Percentiles rank a stretch among this genome's conserved stretches.
Conservation (phyloP, 2,329 filamentous ascomycete genomes). For the Chaetomiaceae sp. region DNA sequence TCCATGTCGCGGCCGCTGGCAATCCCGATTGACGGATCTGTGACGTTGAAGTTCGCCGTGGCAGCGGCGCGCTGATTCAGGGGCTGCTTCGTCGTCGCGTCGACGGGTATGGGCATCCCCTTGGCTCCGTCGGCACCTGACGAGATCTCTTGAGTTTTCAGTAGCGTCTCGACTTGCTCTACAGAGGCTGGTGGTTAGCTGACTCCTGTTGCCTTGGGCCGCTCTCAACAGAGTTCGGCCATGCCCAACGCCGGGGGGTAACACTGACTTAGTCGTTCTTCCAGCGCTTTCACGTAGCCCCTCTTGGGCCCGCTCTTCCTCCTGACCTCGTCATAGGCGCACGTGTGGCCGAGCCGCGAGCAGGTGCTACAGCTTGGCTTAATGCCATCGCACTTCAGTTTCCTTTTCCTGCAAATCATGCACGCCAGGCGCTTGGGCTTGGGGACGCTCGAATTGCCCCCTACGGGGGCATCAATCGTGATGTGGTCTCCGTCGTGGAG, state of each 20-base stretch:
- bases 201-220: too few relatives aligned
- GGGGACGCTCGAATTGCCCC: constrained; percentile 55
- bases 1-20: constrained; percentile 47
- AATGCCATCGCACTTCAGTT: constrained; percentile 82
- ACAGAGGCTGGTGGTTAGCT: constrained; percentile 16
- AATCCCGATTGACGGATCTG: constrained; percentile 46
- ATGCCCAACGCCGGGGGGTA: not conserved
- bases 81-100: constrained; percentile 27
- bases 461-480: constrained; percentile 12
- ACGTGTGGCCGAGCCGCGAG: constrained; percentile 77
- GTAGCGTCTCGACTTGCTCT: constrained; percentile 90
- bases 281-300: constrained; percentile 89
- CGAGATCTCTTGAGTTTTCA: constrained; percentile 69
- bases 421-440: constrained; percentile 93
- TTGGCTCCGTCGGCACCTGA: constrained; percentile 35
- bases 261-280: constrained; percentile 85
- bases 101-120: constrained; percentile 32
- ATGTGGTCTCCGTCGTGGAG: constrained; percentile 14
- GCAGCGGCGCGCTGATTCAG: constrained; percentile 32
- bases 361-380: constrained; percentile 87
- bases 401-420: constrained; percentile 87
- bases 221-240: too few relatives aligned
- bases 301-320: constrained; percentile 93
- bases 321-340: constrained; percentile 86
- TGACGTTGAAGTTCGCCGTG: constrained; percentile 39